A percentile compares a stretch with the other conserved stretches of the same genome.
These are phyloP conservation scores for Parietichytrium sp. DNA, from an alignment of 108 stramenopile genomes.

Conservation along the genomic window DNA sequence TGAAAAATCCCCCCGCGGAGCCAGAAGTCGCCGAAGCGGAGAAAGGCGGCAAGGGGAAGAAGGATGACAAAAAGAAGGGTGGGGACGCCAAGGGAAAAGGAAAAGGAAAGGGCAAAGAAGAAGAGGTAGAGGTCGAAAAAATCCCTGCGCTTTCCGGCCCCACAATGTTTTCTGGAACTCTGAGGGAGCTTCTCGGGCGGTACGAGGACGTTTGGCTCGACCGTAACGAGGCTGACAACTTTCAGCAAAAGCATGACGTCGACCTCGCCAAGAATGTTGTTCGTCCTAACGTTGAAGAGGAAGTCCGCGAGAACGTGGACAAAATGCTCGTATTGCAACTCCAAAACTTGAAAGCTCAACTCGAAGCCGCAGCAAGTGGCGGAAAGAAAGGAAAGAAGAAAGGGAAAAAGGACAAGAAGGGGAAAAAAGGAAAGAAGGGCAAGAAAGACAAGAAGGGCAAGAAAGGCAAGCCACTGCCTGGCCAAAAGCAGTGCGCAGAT, in stretches of 20 bases:
- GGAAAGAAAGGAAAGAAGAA: constrained; percentile 62
- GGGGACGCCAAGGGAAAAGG: constrained; percentile 54
- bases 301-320: constrained; percentile 67
- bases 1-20: background rate
- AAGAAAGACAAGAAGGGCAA: constrained; percentile 62
- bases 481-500: constrained; percentile 68
- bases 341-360: constrained; percentile 66
- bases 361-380: constrained; percentile 53
- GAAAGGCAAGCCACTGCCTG: constrained; percentile 75
- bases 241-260: constrained; percentile 68
- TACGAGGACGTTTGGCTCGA: constrained; percentile 68
- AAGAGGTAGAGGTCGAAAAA: constrained; percentile 45
- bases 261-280: constrained; percentile 67
- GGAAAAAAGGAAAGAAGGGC: constrained; percentile 55
- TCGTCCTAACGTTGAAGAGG: constrained; percentile 58
- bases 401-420: constrained; percentile 52
- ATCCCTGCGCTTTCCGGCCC: constrained; percentile 60
- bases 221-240: constrained; percentile 68
- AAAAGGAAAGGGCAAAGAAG: constrained; percentile 37
- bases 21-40: constrained; percentile 52
- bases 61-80: constrained; percentile 53
- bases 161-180: constrained; percentile 52
- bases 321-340: constrained; percentile 70
- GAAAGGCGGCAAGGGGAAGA: constrained; percentile 33
- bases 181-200: constrained; percentile 47